These are phyloP conservation scores for Nakataea oryzae DNA, from an alignment of 2,329 filamentous ascomycete species.

Conservation along the genomic window DNA sequence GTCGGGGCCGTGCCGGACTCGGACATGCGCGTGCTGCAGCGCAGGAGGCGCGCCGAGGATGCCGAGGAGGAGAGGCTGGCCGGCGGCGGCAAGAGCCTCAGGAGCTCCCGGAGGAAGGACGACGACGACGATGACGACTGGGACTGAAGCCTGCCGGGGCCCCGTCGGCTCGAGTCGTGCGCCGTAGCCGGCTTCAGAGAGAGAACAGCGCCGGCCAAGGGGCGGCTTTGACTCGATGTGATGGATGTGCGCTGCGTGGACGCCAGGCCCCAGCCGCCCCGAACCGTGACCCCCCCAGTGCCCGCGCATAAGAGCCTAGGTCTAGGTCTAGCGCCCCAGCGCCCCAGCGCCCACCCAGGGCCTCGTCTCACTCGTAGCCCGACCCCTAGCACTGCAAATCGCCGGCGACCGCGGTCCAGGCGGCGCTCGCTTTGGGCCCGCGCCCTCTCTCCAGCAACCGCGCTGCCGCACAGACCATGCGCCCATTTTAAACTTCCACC, in stretches of 20 bases:
- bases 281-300: no score
- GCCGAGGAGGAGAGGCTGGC: constrained; percentile 46
- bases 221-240: background rate
- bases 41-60: constrained; percentile 48
- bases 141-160: constrained; percentile 12
- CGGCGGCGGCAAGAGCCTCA: constrained; percentile 26
- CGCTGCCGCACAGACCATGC: background rate
- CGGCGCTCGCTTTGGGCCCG: no score
- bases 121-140: constrained; percentile 19
- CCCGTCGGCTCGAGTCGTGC: background rate
- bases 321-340: no score
- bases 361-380: no score
- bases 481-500: background rate
- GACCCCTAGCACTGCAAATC: no score
- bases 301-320: no score
- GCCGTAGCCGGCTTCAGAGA: background rate
- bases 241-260: background rate
- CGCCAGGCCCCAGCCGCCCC: no score
- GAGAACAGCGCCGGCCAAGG: background rate
- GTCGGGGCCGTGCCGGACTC: constrained; percentile 69
- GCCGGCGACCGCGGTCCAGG: background rate
- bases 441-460: no score
- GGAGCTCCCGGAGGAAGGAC: constrained; percentile 12
- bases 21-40: constrained; percentile 66
- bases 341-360: no score